Base-by-base conservation (phyloP, 768 basidiomycete species). In the Crucibulum laeve region DNA sequence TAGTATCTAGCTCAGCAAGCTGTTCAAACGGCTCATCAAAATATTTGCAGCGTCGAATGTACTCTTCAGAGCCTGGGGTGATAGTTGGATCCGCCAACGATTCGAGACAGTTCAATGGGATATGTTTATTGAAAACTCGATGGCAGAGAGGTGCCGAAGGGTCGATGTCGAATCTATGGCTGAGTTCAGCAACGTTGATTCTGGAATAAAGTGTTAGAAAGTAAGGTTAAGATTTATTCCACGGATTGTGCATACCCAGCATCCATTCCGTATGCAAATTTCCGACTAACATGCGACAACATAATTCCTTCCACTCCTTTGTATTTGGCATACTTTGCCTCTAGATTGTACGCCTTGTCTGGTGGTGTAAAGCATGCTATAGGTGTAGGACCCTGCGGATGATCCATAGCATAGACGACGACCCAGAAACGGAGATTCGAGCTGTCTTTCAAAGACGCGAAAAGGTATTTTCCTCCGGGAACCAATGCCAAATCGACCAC, bases 381-480 rank as follows among this genome's bases (percentile, higher is more conserved):
- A 1, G 74, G 58, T 10, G 61, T 70, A 42, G 53, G 69, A 40
- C 64, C 74, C 43, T 63, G 53, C 19, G 68, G 71, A 45, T 82
- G 73, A 55, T 86, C 83, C 44, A 86, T 62, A 15, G 68, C 66
- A 47, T 71, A 84, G 1, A 86, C 59, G 10, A 70, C 58, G 22
- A 87, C 56, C 34, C 69, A 74, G 53, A 75, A 82, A 26, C 68
- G 67, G 25, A 62, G 64, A 41, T 63, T 65, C 10, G 58, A 57
- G 3, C 53, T 50, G 53, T 80, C 75, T 49, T 64, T 67, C 4
- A 76, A 73, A 7, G 82, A 84, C 1, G 80, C 79, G 25, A 84
- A 62, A 49, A 86, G 73, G 49, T 81, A 82, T 51, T 79, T 82
- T 15, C 84, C 83, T 1, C 84, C 84, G 5, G 84, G 79, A 6